phyloP scores from a whole-genome alignment of 306 rosid species.

The Myrica gale region DNA sequence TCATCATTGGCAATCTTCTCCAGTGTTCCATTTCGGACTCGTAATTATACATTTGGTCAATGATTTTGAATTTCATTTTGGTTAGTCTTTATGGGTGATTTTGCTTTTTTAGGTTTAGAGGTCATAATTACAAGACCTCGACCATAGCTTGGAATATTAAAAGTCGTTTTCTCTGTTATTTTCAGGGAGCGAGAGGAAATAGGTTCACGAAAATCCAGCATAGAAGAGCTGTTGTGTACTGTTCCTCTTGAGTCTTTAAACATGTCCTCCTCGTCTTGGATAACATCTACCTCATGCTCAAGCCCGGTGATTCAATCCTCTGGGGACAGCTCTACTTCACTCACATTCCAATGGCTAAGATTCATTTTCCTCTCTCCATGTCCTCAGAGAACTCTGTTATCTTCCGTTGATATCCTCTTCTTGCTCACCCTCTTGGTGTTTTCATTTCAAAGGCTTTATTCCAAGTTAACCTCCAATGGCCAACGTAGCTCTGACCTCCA shows the following conservation, averaged over 20 bases:
- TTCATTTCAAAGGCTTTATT: slow-evolving; percentile 51
- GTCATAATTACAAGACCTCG: not conserved
- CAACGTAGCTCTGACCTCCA: slow-evolving; percentile 36
- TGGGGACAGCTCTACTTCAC: slow-evolving; percentile 32
- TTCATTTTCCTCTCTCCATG: slow-evolving; percentile 81
- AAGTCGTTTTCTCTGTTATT: not conserved
- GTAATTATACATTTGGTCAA: not conserved
- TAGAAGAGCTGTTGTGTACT: not conserved
- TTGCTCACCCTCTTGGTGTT: slow-evolving; percentile 46
- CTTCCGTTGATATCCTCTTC: slow-evolving; percentile 50
- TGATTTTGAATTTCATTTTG: not conserved
- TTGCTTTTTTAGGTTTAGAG: not conserved
- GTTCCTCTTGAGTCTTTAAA: slow-evolving; percentile 2
- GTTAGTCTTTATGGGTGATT: not conserved
- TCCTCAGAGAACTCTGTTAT: slow-evolving; percentile 71
- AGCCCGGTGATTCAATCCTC: slow-evolving; percentile 40
- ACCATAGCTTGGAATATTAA: not conserved
- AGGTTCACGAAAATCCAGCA: slow-evolving; percentile 5
- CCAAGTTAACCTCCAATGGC: slow-evolving; percentile 41
- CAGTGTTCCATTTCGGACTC: not conserved
- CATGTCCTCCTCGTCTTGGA: slow-evolving; percentile 57
- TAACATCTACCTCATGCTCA: slow-evolving; percentile 56
- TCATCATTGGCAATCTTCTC: not conserved
- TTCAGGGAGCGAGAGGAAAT: slow-evolving; percentile 16
- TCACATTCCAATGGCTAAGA: slow-evolving; percentile 54